phyloP scores from a whole-genome alignment of 306 rosid species.

The Prunus padus region DNA sequence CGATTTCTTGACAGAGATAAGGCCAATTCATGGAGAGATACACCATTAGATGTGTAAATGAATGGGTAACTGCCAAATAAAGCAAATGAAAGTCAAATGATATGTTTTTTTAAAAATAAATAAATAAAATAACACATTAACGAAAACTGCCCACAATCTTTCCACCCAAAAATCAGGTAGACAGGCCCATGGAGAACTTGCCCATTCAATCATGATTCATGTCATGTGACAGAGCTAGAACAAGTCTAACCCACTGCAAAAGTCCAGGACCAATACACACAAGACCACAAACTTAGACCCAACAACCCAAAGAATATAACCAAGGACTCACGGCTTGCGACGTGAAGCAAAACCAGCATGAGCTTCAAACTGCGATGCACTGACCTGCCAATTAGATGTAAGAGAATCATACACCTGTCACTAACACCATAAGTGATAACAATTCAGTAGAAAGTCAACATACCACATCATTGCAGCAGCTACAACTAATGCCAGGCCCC shows the following conservation, averaged over 20 bases:
- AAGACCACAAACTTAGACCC: constrained; percentile 10
- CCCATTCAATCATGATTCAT: not conserved
- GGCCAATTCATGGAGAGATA: constrained; percentile 88
- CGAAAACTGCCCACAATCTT: constrained; percentile 8
- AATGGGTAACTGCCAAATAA: constrained; percentile 67
- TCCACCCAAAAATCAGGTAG: constrained; percentile 5
- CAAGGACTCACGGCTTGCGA: constrained; percentile 91
- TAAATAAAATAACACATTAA: not conserved
- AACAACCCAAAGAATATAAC: constrained; percentile 3
- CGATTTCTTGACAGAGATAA: constrained; percentile 59
- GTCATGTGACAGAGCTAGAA: constrained; percentile 12
- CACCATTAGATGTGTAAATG: constrained; percentile 89
- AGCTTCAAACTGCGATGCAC: constrained; percentile 90
- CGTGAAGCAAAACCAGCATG: constrained; percentile 97
- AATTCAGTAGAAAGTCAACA: constrained; percentile 15
- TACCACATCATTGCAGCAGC: constrained; percentile 81
- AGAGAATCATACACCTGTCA: constrained; percentile 7
- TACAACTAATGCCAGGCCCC: constrained; percentile 68
- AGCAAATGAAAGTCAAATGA: constrained; percentile 14
- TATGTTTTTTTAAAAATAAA: not conserved
- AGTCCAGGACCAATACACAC: constrained; percentile 13
- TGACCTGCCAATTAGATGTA: constrained; percentile 50
- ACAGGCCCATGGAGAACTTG: not conserved
- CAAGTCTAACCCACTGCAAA: constrained; percentile 1
- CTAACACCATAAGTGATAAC: constrained; percentile 10